A percentile compares a stretch with the other conserved stretches of the same genome.
These are phyloP conservation scores for Penicillium flavigenum DNA, from an alignment of 495 filamentous ascomycete species.

Conservation along the genomic window DNA sequence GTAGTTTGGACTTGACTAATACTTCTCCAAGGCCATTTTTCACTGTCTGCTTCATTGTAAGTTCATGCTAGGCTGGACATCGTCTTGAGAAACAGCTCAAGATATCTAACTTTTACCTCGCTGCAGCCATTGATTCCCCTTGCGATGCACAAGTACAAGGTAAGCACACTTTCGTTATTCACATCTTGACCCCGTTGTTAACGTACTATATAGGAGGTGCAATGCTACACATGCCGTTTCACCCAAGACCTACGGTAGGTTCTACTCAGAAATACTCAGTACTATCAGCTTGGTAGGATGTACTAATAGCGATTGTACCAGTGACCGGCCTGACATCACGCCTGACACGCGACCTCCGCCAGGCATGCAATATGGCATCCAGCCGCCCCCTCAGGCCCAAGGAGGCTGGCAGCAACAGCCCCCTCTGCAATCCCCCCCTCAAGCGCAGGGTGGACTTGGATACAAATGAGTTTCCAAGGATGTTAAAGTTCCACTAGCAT, in stretches of 20 bases:
- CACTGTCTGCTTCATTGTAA: conserved; percentile 56
- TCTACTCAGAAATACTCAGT: not conserved
- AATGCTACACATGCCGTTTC: conserved; percentile 53
- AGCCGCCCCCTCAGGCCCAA: conserved; percentile 31
- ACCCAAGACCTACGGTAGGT: conserved; percentile 52
- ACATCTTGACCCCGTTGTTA: conserved; percentile 8
- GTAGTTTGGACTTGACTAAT: conserved; percentile 16
- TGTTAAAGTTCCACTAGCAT: not conserved
- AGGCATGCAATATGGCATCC: conserved; percentile 29
- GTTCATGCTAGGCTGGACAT: conserved; percentile 14
- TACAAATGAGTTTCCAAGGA: conserved; percentile 18
- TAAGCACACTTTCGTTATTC: conserved; percentile 14
- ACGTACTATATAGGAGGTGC: conserved; percentile 44
- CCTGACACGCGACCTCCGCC: conserved; percentile 42
- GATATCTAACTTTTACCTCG: conserved; percentile 12
- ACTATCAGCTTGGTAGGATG: not conserved
- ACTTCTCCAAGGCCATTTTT: conserved; percentile 47
- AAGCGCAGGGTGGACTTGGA: conserved; percentile 23
- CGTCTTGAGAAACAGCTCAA: not conserved
- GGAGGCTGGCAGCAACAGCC: conserved; percentile 23
- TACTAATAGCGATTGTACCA: conserved; percentile 17
- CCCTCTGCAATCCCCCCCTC: conserved; percentile 22
- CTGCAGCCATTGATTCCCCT: conserved; percentile 50
- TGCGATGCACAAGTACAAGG: conserved; percentile 51
- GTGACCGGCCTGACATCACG: conserved; percentile 48